Evolutionary conservation across 1,139 yeast species (phyloP), one percentile per base, ranked within the genome.

Genomic region (Suhomyces wounanorum): DNA sequence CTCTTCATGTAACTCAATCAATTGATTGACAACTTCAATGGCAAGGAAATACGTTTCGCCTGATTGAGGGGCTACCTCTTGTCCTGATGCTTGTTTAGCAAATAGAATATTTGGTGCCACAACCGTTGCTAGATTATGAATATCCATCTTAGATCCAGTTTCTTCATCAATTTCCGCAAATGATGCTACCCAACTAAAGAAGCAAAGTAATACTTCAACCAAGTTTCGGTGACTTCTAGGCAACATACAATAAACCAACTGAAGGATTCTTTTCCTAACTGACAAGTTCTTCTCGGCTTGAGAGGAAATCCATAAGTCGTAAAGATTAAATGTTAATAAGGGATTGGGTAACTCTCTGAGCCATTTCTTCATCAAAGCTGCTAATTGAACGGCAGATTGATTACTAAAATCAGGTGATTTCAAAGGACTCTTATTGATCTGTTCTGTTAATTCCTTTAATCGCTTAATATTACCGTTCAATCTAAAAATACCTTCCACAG

Each of bases 401-500:
- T 77, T 80, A 26, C 84, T 78, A 45, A 94, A 79, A 60, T 87
- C 85, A 0, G 96, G 95, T 13, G 85, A 79, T 53, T 77, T 82
- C 38, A 83, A 79, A 1, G 97, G 97, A 58, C 81, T 78, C 52
- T 79, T 75, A 68, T 95, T 95, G 58, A 92, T 87, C 52, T 77
- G 81, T 48, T 84, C 91, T 0, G 92, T 82, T 53, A 92, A 73
- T 58, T 86, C 90, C 58, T 87, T 83, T 47, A 94, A 75, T 44
- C 89, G 81, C 60, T 92, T 85, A 62, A 95, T 94, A 63, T 95
- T 95, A 63, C 99, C 99, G 65, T 95, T 95, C 64, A 92, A 88
- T 62, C 99, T 81, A 76, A 95, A 95, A 9, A 95, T 88, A 52
- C 99, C 99, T 69, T 94, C 99, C 18, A 91, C 94, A 3, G 97